Percentiles rank a stretch among this genome's conserved stretches.
phyloP scores from a whole-genome alignment of 2,329 filamentous ascomycete genomes.

The Pseudogymnoascus sp. region DNA sequence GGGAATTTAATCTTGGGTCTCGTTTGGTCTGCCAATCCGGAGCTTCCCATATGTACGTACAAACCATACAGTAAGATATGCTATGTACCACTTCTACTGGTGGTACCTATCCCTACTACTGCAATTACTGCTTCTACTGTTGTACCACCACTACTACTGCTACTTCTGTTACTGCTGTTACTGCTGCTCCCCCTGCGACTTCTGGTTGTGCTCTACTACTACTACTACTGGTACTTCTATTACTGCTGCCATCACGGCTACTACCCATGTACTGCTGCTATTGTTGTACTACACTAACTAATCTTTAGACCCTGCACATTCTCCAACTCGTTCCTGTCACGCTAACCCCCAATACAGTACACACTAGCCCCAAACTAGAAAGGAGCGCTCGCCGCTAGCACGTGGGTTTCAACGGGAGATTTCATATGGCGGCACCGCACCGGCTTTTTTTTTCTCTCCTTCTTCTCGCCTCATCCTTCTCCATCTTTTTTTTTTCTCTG shows the following conservation, averaged over 20 bases:
- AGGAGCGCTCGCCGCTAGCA: background rate
- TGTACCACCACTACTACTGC: too few relatives aligned
- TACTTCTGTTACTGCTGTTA: too few relatives aligned
- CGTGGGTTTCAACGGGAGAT: conserved; percentile 6
- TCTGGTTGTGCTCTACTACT: too few relatives aligned
- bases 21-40: background rate
- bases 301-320: background rate
- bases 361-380: background rate
- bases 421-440: background rate
- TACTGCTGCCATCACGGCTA: too few relatives aligned
- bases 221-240: too few relatives aligned
- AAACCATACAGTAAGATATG: too few relatives aligned
- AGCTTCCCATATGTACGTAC: background rate
- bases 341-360: background rate
- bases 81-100: too few relatives aligned
- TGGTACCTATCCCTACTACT: too few relatives aligned
- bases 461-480: conserved; percentile 1
- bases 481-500: conserved; percentile 1
- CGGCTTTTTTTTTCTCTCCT: background rate
- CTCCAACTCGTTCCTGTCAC: conserved; percentile 3
- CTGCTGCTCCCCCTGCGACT: too few relatives aligned
- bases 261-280: too few relatives aligned
- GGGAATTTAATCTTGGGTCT: background rate
- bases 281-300: background rate
- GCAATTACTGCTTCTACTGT: too few relatives aligned